Percentiles rank a stretch among this genome's conserved stretches.
These are phyloP conservation scores for Ceratocystis papillata DNA, from an alignment of 2,329 filamentous ascomycete genomes.

Conservation along the genomic window DNA sequence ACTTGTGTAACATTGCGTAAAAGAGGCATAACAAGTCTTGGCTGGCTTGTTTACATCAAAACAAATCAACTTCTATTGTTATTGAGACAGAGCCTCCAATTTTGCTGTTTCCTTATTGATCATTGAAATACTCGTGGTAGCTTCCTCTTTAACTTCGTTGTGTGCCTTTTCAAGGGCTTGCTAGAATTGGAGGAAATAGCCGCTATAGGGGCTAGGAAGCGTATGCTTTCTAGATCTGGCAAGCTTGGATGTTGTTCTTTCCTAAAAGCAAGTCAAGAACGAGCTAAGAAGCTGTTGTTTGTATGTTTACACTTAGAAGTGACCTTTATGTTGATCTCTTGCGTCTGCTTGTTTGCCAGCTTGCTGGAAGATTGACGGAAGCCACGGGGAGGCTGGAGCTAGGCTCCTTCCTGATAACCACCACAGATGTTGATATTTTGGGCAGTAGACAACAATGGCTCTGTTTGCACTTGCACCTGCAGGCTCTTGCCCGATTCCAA, in stretches of 20 bases:
- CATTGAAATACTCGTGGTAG: neutral
- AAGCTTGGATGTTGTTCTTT: neutral
- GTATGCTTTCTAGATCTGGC: neutral
- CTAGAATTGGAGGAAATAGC: neutral
- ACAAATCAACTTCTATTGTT: neutral
- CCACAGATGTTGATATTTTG: neutral
- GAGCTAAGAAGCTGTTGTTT: neutral
- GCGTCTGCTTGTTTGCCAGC: too few species aligned
- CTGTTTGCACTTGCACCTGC: neutral
- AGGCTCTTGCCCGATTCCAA: neutral
- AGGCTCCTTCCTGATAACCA: neutral
- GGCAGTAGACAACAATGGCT: neutral
- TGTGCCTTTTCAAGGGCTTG: neutral
- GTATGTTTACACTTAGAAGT: neutral
- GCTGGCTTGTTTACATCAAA: conserved; percentile 6
- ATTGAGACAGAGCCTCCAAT: neutral
- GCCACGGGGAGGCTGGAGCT: neutral
- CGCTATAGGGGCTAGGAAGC: neutral
- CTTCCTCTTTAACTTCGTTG: neutral
- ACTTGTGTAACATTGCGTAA: neutral
- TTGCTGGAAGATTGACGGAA: neutral
- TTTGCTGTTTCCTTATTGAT: neutral
- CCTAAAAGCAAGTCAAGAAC: neutral
- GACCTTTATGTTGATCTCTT: too few species aligned
- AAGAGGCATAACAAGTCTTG: neutral